Evolutionary conservation across 352 stramenopile species (phyloP).

Genomic region (Sclerospora graminicola): DNA sequence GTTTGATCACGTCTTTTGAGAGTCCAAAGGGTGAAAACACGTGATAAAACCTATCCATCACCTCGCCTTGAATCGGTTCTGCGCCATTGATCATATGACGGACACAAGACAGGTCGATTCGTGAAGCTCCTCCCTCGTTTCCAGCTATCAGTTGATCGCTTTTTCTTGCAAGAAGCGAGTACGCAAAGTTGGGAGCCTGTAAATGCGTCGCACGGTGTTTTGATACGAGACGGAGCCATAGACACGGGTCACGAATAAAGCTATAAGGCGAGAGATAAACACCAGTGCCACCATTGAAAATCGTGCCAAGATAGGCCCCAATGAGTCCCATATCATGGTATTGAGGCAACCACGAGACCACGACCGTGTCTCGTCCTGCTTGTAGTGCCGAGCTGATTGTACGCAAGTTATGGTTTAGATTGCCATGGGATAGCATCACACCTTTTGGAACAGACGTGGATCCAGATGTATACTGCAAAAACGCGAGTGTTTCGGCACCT

Average conservation of each 20-base stretch:
- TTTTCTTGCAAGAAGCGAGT: conserved; percentile 62
- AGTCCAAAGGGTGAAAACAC: conserved; percentile 57
- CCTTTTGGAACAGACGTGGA: conserved; percentile 74
- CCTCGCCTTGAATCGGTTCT: conserved; percentile 71
- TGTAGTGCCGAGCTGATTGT: conserved; percentile 59
- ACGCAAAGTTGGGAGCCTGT: conserved; percentile 76
- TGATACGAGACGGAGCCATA: conserved; percentile 69
- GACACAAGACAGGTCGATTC: conserved; percentile 51
- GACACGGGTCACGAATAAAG: conserved; percentile 76
- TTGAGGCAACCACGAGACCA: conserved; percentile 71
- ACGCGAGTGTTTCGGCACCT: conserved; percentile 38
- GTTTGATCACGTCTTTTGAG: conserved; percentile 68
- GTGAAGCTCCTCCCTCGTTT: conserved; percentile 40
- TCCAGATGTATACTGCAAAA: conserved; percentile 80
- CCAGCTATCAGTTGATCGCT: too few relatives aligned
- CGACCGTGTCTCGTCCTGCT: conserved; percentile 48
- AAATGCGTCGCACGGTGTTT: conserved; percentile 75
- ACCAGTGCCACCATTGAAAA: conserved; percentile 41
- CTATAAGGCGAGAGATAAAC: conserved; percentile 79
- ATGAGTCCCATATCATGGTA: conserved; percentile 84
- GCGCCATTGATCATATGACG: conserved; percentile 74
- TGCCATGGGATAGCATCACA: conserved; percentile 79
- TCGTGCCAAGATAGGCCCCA: conserved; percentile 70
- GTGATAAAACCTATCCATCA: conserved; percentile 57
- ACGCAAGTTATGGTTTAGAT: conserved; percentile 59